Evolutionary conservation across 176 grass and related monocot species (phyloP).

Genomic region (Ensete ventricosum): DNA sequence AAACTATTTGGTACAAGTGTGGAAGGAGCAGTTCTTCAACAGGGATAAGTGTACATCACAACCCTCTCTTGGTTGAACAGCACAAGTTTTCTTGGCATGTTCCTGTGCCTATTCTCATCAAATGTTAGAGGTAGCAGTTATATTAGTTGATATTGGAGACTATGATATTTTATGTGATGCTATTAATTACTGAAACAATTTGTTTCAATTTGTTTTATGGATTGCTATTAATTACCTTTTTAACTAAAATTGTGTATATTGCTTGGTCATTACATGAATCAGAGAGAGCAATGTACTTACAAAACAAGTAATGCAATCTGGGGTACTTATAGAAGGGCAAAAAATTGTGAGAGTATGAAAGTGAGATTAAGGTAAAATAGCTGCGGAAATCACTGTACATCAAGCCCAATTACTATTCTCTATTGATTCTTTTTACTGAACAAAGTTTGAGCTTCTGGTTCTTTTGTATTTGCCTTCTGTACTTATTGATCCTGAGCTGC

Average conservation of each 20-base stretch:
- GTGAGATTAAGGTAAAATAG: background rate
- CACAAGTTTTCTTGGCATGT: too few species aligned
- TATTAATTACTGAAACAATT: background rate
- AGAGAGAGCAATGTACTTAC: background rate
- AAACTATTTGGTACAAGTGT: too few species aligned
- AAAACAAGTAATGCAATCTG: background rate
- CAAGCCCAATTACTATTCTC: background rate
- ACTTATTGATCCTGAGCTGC: constrained; percentile 12
- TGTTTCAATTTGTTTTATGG: background rate
- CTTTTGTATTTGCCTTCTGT: background rate
- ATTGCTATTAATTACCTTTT: background rate
- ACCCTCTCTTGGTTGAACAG: too few species aligned
- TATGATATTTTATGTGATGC: background rate
- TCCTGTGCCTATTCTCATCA: too few species aligned
- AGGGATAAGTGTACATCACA: too few species aligned
- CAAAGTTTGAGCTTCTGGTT: background rate
- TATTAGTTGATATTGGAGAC: too few species aligned
- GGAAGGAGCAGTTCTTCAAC: too few species aligned
- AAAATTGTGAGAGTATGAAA: background rate
- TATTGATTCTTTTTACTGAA: background rate
- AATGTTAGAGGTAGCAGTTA: too few species aligned
- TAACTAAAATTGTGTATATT: background rate
- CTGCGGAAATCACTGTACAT: too few species aligned
- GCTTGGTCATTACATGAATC: background rate
- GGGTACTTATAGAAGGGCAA: background rate